Percentiles rank a stretch among this genome's conserved stretches.
Conservation (phyloP, 2,329 filamentous ascomycete genomes). For the Pseudogymnoascus destructans region DNA sequence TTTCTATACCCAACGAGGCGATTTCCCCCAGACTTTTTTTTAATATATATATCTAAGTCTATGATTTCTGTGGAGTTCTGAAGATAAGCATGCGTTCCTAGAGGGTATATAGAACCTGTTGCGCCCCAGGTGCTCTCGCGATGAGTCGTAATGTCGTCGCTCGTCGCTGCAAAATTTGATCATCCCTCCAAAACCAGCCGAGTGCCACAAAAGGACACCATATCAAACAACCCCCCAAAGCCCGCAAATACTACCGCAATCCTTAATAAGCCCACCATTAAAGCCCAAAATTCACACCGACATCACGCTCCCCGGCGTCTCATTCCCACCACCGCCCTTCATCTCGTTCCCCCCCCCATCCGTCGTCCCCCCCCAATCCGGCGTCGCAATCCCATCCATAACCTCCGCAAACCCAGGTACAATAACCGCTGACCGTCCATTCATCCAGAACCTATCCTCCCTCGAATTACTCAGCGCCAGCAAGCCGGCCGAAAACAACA, state of each 20-base stretch:
- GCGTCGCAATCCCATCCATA: background rate
- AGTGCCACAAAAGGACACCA: background rate
- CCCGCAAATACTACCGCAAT: background rate
- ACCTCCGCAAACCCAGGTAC: background rate
- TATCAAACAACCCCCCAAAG: background rate
- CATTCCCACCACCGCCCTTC: conserved; percentile 2
- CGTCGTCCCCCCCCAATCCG: background rate
- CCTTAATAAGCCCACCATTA: background rate
- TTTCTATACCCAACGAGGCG: background rate
- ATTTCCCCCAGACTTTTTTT: background rate
- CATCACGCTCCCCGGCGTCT: background rate
- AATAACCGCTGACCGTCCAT: conserved; percentile 33
- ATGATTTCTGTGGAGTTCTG: background rate
- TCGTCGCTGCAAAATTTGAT: background rate
- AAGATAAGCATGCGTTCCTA: background rate
- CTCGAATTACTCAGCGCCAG: conserved; percentile 41
- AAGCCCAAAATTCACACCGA: background rate
- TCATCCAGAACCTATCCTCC: conserved; percentile 35
- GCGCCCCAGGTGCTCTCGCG: background rate
- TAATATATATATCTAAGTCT: background rate
- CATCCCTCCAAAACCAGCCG: background rate
- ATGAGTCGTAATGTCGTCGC: background rate
- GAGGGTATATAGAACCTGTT: background rate
- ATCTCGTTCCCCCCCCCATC: background rate
- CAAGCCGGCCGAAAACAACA: conserved; percentile 40